Evolutionary conservation across 2,329 filamentous ascomycete genomes (phyloP).

Genomic region (Cordyceps pruinosa): DNA sequence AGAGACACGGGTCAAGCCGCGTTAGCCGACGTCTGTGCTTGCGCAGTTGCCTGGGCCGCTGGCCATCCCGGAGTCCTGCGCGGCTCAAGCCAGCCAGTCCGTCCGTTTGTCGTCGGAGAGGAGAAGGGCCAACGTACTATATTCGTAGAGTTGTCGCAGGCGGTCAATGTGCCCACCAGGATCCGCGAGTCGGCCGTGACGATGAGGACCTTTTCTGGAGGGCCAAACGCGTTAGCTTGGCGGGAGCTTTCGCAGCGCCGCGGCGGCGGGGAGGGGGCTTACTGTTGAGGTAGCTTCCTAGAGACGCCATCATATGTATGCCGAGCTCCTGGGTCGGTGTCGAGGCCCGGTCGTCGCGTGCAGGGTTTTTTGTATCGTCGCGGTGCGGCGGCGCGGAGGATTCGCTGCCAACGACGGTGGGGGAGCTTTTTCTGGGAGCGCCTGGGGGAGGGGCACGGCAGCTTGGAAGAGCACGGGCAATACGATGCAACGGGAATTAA

Average conservation of each 20-base stretch:
- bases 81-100: neutral
- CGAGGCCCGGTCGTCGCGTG: neutral
- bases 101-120: neutral
- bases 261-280: constrained; percentile 14
- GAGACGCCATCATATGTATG: constrained; percentile 32
- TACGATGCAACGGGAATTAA: neutral
- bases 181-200: constrained; percentile 90
- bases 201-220: constrained; percentile 78
- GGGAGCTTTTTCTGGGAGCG: constrained; percentile 21
- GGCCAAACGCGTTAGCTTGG: constrained; percentile 4
- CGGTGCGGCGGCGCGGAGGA: neutral
- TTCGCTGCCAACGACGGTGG: neutral
- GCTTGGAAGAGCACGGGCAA: neutral
- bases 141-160: constrained; percentile 88
- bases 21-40: neutral
- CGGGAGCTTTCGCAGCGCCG: neutral
- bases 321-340: neutral
- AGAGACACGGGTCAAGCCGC: neutral
- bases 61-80: too few species aligned
- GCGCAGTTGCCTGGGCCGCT: too few species aligned
- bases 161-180: constrained; percentile 72
- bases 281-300: constrained; percentile 41
- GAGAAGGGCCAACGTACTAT: constrained; percentile 46
- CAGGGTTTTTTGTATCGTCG: neutral
- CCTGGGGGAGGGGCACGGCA: neutral